These are phyloP conservation scores for Solanum clarkiae DNA, from an alignment of 257 asterid genomes.

Conservation along the genomic window DNA sequence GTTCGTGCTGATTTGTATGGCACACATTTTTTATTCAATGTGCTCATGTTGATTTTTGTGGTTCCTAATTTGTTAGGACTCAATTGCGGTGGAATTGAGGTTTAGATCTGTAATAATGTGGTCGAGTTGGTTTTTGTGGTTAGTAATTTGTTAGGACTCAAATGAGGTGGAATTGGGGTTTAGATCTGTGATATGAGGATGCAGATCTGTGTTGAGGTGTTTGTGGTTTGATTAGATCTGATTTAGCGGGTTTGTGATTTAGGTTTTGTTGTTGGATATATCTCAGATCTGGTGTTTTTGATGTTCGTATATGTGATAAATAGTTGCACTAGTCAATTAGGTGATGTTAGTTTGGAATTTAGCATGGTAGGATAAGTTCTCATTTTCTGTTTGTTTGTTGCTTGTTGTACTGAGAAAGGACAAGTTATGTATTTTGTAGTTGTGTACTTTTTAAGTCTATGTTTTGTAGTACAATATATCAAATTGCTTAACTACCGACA, in stretches of 20 bases:
- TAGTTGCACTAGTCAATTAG: neutral
- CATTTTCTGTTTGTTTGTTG: neutral
- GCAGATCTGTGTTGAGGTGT: neutral
- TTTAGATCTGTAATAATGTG: too few relatives aligned
- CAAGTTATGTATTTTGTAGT: neutral
- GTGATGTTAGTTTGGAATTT: neutral
- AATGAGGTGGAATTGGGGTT: neutral
- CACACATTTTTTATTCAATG: too few relatives aligned
- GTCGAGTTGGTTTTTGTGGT: too few relatives aligned
- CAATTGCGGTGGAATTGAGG: too few relatives aligned
- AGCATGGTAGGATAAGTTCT: neutral
- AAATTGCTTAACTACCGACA: neutral
- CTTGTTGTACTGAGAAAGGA: neutral
- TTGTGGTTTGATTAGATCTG: constrained; percentile 1
- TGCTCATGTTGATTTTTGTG: too few relatives aligned
- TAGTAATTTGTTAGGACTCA: too few relatives aligned
- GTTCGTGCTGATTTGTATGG: too few relatives aligned
- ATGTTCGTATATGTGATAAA: neutral
- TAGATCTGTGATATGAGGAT: neutral
- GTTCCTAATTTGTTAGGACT: too few relatives aligned
- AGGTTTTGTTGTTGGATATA: neutral
- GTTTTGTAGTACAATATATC: neutral
- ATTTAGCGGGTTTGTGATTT: neutral
- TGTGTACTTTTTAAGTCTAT: neutral
- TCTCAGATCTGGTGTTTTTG: neutral